Percentiles rank a stretch among this genome's conserved stretches.
Conservation (phyloP, 768 basidiomycete genomes). For the Strobilomyces echinocephalus region DNA sequence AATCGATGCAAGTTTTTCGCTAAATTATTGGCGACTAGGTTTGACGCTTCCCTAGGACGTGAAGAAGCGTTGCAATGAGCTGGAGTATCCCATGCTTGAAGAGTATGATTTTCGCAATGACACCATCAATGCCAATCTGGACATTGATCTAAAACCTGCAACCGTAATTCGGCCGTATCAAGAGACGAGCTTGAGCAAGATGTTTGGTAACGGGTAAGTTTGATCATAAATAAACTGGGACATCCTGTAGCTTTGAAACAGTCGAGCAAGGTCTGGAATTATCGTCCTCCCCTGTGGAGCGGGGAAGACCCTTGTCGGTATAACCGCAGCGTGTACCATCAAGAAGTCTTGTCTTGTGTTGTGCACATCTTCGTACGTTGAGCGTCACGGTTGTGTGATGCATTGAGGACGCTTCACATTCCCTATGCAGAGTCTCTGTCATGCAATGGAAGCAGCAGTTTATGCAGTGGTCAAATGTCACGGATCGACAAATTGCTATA, state of each 20-base stretch:
- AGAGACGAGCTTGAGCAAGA: conserved; percentile 96
- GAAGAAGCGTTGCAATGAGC: conserved; percentile 92
- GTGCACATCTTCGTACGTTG: conserved; percentile 91
- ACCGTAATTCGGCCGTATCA: conserved; percentile 98
- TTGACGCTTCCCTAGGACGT: conserved; percentile 61
- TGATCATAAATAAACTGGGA: background rate
- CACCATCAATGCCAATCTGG: conserved; percentile 91
- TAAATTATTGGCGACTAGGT: background rate
- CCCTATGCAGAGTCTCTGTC: conserved; percentile 65
- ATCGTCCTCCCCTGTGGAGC: conserved; percentile 98
- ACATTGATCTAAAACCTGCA: conserved; percentile 97
- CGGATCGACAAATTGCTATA: conserved; percentile 92
- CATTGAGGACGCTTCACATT: conserved; percentile 7
- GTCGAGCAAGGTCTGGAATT: conserved; percentile 95
- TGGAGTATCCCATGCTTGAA: conserved; percentile 97
- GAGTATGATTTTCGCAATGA: conserved; percentile 99
- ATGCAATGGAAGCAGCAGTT: conserved; percentile 99
- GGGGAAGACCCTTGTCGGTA: conserved; percentile 98
- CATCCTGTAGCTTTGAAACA: conserved; percentile 28
- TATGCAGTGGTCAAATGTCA: conserved; percentile 97
- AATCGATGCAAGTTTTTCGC: conserved; percentile 68
- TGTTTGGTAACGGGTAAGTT: conserved; percentile 96
- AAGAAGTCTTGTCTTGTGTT: conserved; percentile 97
- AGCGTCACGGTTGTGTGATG: background rate
- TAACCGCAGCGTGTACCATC: conserved; percentile 98